These are phyloP conservation scores for Aureobasidium mangrovei DNA, from an alignment of 2,329 filamentous ascomycete genomes.

Conservation along the genomic window DNA sequence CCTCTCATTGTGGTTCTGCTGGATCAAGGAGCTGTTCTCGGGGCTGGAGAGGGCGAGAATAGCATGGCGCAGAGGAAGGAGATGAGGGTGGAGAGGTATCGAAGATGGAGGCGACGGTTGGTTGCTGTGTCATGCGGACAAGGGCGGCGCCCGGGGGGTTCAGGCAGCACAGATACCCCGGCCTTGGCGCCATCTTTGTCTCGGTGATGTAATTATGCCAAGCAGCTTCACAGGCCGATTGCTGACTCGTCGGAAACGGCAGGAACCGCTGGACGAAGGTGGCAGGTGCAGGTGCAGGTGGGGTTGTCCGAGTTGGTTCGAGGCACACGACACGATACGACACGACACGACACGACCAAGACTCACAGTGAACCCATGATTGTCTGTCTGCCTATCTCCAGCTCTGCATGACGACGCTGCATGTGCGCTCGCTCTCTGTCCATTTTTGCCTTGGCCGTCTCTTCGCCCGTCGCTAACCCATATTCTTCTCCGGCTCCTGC, in stretches of 20 bases:
- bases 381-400: neutral
- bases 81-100: neutral
- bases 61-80: neutral
- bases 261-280: no score
- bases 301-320: neutral
- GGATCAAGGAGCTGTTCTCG: neutral
- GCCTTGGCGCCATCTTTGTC: no score
- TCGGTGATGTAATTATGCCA: no score
- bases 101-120: neutral
- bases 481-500: neutral
- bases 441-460: neutral
- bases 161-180: no score
- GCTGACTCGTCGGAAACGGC: no score
- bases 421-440: no score
- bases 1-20: slow-evolving; percentile 10
- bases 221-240: no score
- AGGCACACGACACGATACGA: neutral
- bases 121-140: neutral
- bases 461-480: neutral
- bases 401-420: neutral
- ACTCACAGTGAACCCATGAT: neutral
- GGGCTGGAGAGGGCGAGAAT: neutral
- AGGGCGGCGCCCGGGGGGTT: neutral
- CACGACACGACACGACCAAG: neutral
- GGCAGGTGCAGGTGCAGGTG: neutral